Base-by-base conservation (phyloP, 768 basidiomycete species). In the Butyriboletus loyo region DNA sequence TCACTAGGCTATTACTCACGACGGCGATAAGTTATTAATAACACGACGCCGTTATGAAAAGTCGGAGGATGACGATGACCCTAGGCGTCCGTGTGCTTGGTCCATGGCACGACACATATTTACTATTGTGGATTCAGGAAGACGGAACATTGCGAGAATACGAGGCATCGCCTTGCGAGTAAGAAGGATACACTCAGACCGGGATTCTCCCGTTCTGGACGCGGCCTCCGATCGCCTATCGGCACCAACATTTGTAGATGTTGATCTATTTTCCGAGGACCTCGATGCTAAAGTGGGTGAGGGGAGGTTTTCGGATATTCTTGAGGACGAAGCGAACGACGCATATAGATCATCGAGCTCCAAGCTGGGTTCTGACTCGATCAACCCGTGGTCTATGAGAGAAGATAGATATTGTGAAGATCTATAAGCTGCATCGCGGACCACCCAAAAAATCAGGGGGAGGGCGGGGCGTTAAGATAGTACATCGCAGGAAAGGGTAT, bases 51-150 rank as follows among this genome's bases (percentile, higher is more conserved):
- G 52, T 56, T 39, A 36, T 9, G 48, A n/a, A 27, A 30, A 17
- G 24, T 38, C 27, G 17, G 44, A 48, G 44, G 46, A 54, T 22
- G 57, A 45, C 36, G 46, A 56, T 47, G 45, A 25, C 55, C 47
- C 50, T 24, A 73, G 45, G 37, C 78, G 69, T 15, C 62, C 50
- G 32, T 60, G 64, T 44, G 72, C 75, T 65, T 91, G 88, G 53
- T 83, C 82, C 13, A 89, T 65, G 5, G 87, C 89, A 32, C 86
- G 80, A 57, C 79, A 73, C 39, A 90, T 65, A 60, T 85, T 81
- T 31, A 73, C 68, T 25, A 71, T 72, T 27, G 78, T 73, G 24
- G 69, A 72, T 28, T 71, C 58, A 9, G 78, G 72, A 25, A 87
- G 68, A 11, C 66, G 68, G 43, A 86, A 79, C 13, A 72, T 48